Base-by-base conservation (phyloP, 257 asterid species). In the Eucommia ulmoides region DNA sequence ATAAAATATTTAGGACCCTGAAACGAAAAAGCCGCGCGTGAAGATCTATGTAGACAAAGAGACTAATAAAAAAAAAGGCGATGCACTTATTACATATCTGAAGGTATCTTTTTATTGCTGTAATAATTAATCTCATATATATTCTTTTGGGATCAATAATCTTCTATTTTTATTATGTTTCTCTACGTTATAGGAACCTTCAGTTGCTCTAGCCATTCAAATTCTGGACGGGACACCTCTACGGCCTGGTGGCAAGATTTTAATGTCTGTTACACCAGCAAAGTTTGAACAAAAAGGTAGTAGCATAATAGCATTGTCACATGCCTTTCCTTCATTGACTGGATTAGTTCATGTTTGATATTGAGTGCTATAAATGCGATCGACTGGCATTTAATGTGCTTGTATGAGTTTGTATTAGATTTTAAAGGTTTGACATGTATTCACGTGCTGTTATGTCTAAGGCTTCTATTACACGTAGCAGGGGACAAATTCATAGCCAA, bases 211-310 rank as follows among this genome's bases (percentile, higher is more conserved):
- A 52, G 98, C 95, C 58, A 35, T 71, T 62, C 77, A 91, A 70
- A 76, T 91, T 58, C 63, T 91, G 80, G 98, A 91, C 15, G 95
- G 96, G 52, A 54, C 84, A 41, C 96, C 93, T 52, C 71, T 91
- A 1, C 74, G 96, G 68, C 84, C 81, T 18, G 87, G 75, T 53
- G 84, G 76, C 65, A 80, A 86, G 73, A 55, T 58, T 67, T 73
- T 70, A 25, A 86, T 91, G 96, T 60, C 83, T 48, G 95, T 91
- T 70, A 59, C 88, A 18, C 77, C 45, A 72, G 98, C 98, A 42
- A 75, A 75, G 74, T 91, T 91, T 57, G 82, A 86, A 76, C 98
- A 91, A 74, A 91, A 91, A 77, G 98, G 98, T 86, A 56, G 38
- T 18, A 14, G 4, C 44, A 45, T 46, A 45, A 41, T 41, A 16